These are phyloP conservation scores for Capronia epimyces DNA, from an alignment of 2,329 filamentous ascomycete genomes.

Conservation along the genomic window DNA sequence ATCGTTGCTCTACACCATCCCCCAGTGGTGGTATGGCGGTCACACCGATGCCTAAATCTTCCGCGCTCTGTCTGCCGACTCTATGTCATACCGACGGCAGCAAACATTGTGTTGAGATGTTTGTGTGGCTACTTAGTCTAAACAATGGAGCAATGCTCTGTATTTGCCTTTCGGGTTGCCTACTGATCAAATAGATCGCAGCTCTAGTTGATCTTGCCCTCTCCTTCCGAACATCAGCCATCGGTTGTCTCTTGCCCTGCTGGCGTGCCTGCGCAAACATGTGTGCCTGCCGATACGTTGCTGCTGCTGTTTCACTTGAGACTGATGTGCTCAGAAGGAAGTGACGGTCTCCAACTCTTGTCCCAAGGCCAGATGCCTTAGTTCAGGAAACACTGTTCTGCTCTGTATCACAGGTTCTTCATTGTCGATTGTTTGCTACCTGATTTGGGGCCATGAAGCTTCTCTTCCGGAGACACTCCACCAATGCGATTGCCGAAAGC, in stretches of 20 bases:
- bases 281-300: not conserved
- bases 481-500: not conserved
- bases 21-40: not conserved
- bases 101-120: constrained; percentile 1
- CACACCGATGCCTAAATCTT: constrained; percentile 2
- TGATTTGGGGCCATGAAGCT: not conserved
- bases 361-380: too few species aligned
- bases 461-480: not conserved
- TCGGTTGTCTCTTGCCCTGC: too few species aligned
- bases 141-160: not conserved
- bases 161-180: not conserved
- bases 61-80: not conserved
- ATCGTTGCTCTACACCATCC: not conserved
- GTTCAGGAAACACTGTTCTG: too few species aligned
- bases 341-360: too few species aligned
- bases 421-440: not conserved
- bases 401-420: too few species aligned
- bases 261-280: not conserved
- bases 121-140: not conserved
- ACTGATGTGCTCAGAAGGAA: too few species aligned
- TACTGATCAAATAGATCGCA: too few species aligned
- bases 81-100: not conserved
- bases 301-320: not conserved
- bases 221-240: too few species aligned
- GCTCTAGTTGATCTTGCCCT: too few species aligned